A percentile compares a stretch with the other conserved stretches of the same genome.
Conservation (phyloP, 371 early-diverging fungal genomes). For the Lichtheimia ornata region DNA sequence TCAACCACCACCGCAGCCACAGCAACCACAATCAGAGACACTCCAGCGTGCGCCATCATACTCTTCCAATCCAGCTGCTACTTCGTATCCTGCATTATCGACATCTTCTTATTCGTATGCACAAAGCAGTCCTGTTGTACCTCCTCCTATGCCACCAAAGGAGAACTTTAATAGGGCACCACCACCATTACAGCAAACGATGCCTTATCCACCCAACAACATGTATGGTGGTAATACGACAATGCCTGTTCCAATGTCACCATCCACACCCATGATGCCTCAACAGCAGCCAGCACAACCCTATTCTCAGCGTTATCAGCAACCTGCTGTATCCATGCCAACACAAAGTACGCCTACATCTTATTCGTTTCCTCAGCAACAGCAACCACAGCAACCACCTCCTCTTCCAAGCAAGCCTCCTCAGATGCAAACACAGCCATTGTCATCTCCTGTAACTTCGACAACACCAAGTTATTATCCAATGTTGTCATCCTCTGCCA, state of each 20-base stretch:
- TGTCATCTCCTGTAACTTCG: background rate
- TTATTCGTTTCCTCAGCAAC: background rate
- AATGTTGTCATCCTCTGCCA: slow-evolving; percentile 7
- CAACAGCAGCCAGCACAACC: background rate
- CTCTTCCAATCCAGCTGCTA: background rate
- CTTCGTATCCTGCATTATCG: background rate
- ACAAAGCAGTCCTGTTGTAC: background rate
- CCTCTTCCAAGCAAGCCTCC: slow-evolving; percentile 8
- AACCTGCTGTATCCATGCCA: background rate
- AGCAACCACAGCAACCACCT: slow-evolving; percentile 9
- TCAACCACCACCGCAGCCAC: slow-evolving; percentile 1
- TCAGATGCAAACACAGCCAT: slow-evolving; percentile 5
- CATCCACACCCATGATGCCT: background rate
- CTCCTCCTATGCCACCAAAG: slow-evolving; percentile 3
- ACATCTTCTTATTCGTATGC: slow-evolving; percentile 4
- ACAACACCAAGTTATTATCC: slow-evolving; percentile 6
- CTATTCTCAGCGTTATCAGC: background rate
- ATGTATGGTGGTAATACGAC: background rate
- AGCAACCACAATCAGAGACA: background rate
- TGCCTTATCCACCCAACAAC: background rate
- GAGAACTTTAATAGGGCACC: background rate
- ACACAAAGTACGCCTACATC: background rate
- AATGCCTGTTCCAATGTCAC: background rate
- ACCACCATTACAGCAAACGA: background rate
- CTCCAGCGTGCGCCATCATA: slow-evolving; percentile 8